phyloP scores from a whole-genome alignment of 140 eudicot genomes.

The Ambrosia hybrid region DNA sequence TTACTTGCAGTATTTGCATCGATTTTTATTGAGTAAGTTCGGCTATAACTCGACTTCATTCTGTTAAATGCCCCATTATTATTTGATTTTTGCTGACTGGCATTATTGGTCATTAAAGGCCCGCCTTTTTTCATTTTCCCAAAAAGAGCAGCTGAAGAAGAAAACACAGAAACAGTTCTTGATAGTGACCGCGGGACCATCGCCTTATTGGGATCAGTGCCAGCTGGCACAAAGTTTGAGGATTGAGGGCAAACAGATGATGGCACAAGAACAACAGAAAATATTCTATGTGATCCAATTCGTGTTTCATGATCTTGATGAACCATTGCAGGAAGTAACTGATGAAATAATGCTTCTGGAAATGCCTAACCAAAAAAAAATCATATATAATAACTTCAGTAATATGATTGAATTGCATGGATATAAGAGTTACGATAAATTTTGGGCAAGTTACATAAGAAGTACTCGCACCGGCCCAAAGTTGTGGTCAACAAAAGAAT shows the following conservation, averaged over 20 bases:
- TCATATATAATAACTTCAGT: slow-evolving; percentile 7
- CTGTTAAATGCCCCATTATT: slow-evolving; percentile 56
- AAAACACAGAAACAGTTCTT: slow-evolving; percentile 92
- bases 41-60: slow-evolving; percentile 77
- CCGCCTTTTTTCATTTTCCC: slow-evolving; percentile 72
- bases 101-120: slow-evolving; percentile 38
- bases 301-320: slow-evolving; percentile 92
- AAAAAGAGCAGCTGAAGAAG: slow-evolving; percentile 97
- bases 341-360: slow-evolving; percentile 98
- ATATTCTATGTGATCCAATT: slow-evolving; percentile 86
- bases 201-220: slow-evolving; percentile 40
- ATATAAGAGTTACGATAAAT: too few species aligned
- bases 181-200: slow-evolving; percentile 72
- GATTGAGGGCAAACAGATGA: slow-evolving; percentile 74
- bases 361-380: slow-evolving; percentile 57
- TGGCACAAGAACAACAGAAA: slow-evolving; percentile 97
- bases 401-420: background rate
- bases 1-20: slow-evolving; percentile 43
- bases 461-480: too few species aligned
- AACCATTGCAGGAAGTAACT: slow-evolving; percentile 91
- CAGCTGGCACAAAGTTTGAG: slow-evolving; percentile 34
- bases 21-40: slow-evolving; percentile 52
- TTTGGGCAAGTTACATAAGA: too few species aligned
- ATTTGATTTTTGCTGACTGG: slow-evolving; percentile 36
- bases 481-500: background rate